Evolutionary conservation across 768 basidiomycete species (phyloP).

Genomic region (Asterophora lycoperdoides): DNA sequence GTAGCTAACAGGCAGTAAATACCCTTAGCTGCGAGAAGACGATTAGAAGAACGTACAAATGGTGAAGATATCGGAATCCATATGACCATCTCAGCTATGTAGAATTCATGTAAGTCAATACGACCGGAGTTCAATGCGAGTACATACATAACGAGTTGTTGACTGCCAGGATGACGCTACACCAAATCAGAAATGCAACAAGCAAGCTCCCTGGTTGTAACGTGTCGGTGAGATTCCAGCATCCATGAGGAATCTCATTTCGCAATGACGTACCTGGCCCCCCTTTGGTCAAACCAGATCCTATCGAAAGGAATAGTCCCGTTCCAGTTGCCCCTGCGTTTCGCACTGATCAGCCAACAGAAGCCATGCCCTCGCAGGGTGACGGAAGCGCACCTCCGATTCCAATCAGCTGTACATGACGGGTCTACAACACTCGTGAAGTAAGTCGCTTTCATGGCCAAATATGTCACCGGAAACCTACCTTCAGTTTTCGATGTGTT

Average conservation of each 20-base stretch:
- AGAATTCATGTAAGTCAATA: neutral
- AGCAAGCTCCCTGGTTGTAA: conserved; percentile 38
- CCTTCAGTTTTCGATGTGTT: conserved; percentile 38
- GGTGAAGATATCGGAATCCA: conserved; percentile 77
- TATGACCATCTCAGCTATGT: conserved; percentile 76
- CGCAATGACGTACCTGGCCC: conserved; percentile 49
- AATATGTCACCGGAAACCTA: conserved; percentile 5
- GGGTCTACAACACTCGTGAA: conserved; percentile 27
- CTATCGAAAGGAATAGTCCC: conserved; percentile 70
- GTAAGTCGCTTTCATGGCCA: neutral
- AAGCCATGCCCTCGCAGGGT: neutral
- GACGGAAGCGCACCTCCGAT: conserved; percentile 37
- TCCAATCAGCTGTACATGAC: conserved; percentile 50
- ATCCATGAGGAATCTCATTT: no score
- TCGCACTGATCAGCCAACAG: conserved; percentile 2
- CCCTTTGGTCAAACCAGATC: conserved; percentile 52
- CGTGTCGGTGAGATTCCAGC: neutral
- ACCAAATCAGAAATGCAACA: conserved; percentile 50
- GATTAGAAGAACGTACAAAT: conserved; percentile 41
- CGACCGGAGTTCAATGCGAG: no score
- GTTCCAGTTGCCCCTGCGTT: conserved; percentile 64
- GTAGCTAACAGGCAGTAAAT: conserved; percentile 29
- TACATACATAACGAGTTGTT: conserved; percentile 43
- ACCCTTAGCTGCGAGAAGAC: neutral
- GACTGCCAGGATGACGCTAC: conserved; percentile 42